phyloP scores from a whole-genome alignment of 148 eudicot species.

The Nepenthes mirabilis region DNA sequence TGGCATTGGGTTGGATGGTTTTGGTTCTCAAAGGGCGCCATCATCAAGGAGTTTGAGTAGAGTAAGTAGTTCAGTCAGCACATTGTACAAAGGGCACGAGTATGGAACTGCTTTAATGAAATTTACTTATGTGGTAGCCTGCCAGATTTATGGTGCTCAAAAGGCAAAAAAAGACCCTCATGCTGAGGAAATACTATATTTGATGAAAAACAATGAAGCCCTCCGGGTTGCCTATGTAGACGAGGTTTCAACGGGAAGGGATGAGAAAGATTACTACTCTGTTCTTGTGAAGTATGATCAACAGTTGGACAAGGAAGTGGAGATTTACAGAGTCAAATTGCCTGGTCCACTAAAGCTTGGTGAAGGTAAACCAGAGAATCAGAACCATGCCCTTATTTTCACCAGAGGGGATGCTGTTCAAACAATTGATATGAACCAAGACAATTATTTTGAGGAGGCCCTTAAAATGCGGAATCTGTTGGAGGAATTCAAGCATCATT shows the following conservation, averaged over 20 bases:
- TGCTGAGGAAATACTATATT: conserved; percentile 71
- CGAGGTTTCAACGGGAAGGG: conserved; percentile 56
- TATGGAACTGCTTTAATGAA: conserved; percentile 51
- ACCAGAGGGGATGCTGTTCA: conserved; percentile 94
- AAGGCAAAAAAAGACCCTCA: conserved; percentile 56
- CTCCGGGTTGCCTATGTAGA: conserved; percentile 96
- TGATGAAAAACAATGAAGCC: conserved; percentile 81
- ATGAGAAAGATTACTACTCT: conserved; percentile 61
- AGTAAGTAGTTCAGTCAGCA: conserved; percentile 34
- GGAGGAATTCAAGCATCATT: conserved; percentile 57
- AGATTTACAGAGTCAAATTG: conserved; percentile 72
- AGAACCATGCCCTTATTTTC: conserved; percentile 84
- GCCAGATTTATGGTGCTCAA: conserved; percentile 52
- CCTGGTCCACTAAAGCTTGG: conserved; percentile 94
- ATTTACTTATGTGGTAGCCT: conserved; percentile 44
- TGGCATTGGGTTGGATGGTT: conserved; percentile 27
- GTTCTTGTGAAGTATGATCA: conserved; percentile 93
- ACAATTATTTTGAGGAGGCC: conserved; percentile 91
- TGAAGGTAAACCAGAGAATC: conserved; percentile 96
- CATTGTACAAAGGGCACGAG: conserved; percentile 42
- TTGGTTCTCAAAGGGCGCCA: conserved; percentile 27
- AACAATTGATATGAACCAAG: conserved; percentile 97
- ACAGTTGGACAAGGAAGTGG: conserved; percentile 65
- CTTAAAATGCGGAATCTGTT: conserved; percentile 81
- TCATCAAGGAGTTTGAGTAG: conserved; percentile 41